Conservation (phyloP, 2,329 filamentous ascomycete species). For the Pyrenochaeta sp. region DNA sequence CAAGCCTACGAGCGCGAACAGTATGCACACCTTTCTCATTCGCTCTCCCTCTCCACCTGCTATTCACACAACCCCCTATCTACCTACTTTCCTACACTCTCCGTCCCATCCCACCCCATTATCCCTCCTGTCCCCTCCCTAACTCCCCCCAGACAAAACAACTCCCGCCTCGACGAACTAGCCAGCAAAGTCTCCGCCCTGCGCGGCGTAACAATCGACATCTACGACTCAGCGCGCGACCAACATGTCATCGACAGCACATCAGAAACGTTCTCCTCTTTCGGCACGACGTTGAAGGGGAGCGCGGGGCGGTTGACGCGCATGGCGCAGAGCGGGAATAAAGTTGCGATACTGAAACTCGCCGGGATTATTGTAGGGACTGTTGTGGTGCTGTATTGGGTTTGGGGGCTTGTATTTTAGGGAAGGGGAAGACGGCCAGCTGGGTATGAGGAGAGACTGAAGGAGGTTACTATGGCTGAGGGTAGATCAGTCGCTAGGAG, state of each 20-base stretch:
- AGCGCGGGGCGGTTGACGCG: slow-evolving; percentile 82
- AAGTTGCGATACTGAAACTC: slow-evolving; percentile 88
- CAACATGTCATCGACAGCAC: slow-evolving; percentile 91
- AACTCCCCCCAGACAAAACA: slow-evolving; percentile 74
- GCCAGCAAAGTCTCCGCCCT: slow-evolving; percentile 90
- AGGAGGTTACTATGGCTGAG: not conserved
- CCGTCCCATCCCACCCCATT: not conserved
- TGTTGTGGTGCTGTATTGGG: slow-evolving; percentile 80
- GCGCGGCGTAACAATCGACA: slow-evolving; percentile 93
- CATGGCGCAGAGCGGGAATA: slow-evolving; percentile 92
- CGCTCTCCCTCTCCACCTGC: slow-evolving; percentile 1
- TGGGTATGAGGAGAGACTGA: not conserved
- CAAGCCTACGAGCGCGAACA: slow-evolving; percentile 68
- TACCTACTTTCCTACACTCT: too few species aligned
- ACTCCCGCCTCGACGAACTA: slow-evolving; percentile 90
- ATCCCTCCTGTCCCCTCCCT: not conserved
- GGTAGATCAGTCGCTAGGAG: not conserved
- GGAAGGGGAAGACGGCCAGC: not conserved
- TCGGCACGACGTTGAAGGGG: slow-evolving; percentile 82
- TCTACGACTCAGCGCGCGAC: slow-evolving; percentile 92
- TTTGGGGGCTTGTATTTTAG: slow-evolving; percentile 52
- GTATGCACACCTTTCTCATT: slow-evolving; percentile 54
- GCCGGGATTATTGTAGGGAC: slow-evolving; percentile 79
- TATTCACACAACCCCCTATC: too few species aligned
- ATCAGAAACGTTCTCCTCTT: slow-evolving; percentile 90